Evolutionary conservation across 2,329 filamentous ascomycete species (phyloP).

Genomic region (Stemphylium vesicarium): DNA sequence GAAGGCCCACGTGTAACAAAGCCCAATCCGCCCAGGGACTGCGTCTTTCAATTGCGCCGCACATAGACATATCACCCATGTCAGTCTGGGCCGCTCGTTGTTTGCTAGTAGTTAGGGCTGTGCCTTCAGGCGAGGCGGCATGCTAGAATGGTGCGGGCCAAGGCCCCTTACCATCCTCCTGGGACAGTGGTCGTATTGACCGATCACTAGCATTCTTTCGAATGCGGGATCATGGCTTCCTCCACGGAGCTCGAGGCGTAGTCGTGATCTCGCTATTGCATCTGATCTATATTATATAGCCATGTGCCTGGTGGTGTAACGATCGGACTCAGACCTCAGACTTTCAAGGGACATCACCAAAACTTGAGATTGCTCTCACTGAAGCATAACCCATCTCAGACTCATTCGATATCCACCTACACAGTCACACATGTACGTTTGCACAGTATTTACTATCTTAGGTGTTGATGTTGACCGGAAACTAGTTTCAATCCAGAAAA

Average conservation of each 20-base stretch:
- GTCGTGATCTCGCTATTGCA: constrained; percentile 5
- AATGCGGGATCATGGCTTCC: not conserved
- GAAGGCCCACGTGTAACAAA: constrained; percentile 17
- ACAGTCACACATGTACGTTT: constrained; percentile 1
- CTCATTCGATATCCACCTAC: not conserved
- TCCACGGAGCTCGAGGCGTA: constrained; percentile 8
- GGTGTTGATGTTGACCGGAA: not conserved
- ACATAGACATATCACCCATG: constrained; percentile 20
- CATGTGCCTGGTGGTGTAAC: not conserved
- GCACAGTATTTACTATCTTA: not conserved
- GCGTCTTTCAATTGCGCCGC: constrained; percentile 21
- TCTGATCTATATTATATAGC: constrained; percentile 16
- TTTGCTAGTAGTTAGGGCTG: constrained; percentile 17
- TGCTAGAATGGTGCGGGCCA: constrained; percentile 14
- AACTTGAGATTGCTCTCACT: not conserved
- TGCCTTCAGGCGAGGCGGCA: constrained; percentile 16
- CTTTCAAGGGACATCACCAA: not conserved
- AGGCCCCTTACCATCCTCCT: constrained; percentile 23
- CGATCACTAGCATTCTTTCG: constrained; percentile 20
- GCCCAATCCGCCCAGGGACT: constrained; percentile 5
- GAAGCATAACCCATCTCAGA: not conserved
- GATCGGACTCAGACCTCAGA: constrained; percentile 1
- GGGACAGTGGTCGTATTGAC: constrained; percentile 18
- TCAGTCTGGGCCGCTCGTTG: constrained; percentile 23
- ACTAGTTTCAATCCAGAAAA: constrained; percentile 2